phyloP scores from a whole-genome alignment of 2,329 filamentous ascomycete genomes.

The Teratosphaeria gauchensis region DNA sequence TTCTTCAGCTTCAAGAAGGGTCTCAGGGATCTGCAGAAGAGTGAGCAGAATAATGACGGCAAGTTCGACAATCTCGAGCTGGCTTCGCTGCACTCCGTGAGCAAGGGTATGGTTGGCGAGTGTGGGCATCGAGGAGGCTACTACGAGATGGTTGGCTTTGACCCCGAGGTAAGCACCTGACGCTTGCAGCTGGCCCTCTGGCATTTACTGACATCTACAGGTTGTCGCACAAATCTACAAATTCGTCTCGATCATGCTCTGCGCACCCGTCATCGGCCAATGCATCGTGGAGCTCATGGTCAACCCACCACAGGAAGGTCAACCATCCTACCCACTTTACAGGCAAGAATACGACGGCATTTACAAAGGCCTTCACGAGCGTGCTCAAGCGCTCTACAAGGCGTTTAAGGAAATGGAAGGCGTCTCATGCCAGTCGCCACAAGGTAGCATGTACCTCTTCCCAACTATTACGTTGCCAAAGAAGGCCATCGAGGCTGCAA shows the following conservation, averaged over 20 bases:
- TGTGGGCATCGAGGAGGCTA: constrained; percentile 96
- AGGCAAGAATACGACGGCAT: constrained; percentile 76
- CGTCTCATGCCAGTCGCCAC: constrained; percentile 77
- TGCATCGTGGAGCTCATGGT: constrained; percentile 97
- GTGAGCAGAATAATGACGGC: constrained; percentile 50
- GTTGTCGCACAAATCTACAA: constrained; percentile 96
- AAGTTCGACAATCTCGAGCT: constrained; percentile 81
- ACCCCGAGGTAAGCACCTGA: constrained; percentile 32
- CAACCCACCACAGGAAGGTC: constrained; percentile 77
- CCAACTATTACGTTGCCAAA: constrained; percentile 74
- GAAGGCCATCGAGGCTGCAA: constrained; percentile 68
- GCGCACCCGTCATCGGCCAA: constrained; percentile 89
- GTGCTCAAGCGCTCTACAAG: constrained; percentile 76
- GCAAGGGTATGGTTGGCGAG: constrained; percentile 98
- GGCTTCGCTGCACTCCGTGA: constrained; percentile 83
- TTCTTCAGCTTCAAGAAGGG: constrained; percentile 94
- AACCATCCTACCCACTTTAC: constrained; percentile 78
- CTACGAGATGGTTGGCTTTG: constrained; percentile 90
- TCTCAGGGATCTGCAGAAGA: constrained; percentile 68
- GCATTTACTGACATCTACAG: constrained; percentile 34
- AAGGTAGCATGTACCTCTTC: constrained; percentile 99
- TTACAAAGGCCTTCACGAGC: constrained; percentile 64
- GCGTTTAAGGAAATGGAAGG: constrained; percentile 94
- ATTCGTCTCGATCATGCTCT: constrained; percentile 94
- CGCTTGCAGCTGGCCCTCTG: constrained; percentile 8